A percentile compares a stretch with the other conserved stretches of the same genome.
phyloP scores from a whole-genome alignment of 2,329 filamentous ascomycete species.

The Macrophomina tecta region DNA sequence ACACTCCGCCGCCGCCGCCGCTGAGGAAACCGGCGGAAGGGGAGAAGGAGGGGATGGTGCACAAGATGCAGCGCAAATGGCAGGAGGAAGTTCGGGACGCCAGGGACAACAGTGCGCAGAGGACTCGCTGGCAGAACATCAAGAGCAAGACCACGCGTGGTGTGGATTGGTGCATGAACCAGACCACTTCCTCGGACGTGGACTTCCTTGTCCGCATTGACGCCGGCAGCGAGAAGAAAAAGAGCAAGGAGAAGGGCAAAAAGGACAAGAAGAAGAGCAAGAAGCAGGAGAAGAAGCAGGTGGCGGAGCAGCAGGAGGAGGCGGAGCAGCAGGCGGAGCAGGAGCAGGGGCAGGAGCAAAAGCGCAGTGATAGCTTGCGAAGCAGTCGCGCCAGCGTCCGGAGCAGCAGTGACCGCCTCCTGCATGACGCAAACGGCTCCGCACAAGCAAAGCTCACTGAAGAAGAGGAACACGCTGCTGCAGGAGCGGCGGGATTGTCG shows the following conservation, averaged over 20 bases:
- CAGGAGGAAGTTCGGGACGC: constrained; percentile 52
- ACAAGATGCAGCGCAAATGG: constrained; percentile 54
- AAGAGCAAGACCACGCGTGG: constrained; percentile 50
- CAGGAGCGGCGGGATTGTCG: constrained; percentile 45
- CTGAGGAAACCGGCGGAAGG: constrained; percentile 47
- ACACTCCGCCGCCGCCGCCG: constrained; percentile 52
- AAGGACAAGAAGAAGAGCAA: too few species aligned
- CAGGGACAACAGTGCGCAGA: constrained; percentile 48
- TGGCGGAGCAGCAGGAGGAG: not conserved
- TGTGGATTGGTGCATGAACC: constrained; percentile 48
- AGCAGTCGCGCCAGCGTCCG: not conserved
- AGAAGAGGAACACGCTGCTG: constrained; percentile 32
- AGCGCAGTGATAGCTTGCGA: not conserved
- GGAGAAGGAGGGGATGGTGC: constrained; percentile 50
- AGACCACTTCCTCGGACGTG: constrained; percentile 48
- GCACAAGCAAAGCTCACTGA: not conserved
- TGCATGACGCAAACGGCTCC: not conserved
- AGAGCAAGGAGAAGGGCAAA: not conserved
- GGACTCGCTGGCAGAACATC: constrained; percentile 49
- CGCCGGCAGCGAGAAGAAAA: constrained; percentile 28
- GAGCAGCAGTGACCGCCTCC: not conserved
- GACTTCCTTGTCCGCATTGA: constrained; percentile 52
- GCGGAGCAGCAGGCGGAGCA: too few species aligned
- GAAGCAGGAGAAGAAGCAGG: too few species aligned
- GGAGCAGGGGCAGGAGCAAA: not conserved